These are phyloP conservation scores for Dalbergia cultrata DNA, from an alignment of 306 rosid species.

Conservation along the genomic window DNA sequence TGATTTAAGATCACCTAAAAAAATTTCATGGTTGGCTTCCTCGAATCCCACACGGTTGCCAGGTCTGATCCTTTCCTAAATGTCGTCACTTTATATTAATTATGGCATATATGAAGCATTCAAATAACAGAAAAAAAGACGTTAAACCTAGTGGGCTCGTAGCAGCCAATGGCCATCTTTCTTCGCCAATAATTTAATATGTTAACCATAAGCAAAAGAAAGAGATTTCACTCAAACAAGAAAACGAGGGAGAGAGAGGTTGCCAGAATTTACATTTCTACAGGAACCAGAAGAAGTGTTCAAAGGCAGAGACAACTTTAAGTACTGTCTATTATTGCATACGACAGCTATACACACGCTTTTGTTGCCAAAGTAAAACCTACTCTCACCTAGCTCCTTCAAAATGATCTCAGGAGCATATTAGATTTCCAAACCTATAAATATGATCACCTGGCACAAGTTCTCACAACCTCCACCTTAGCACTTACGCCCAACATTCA, in stretches of 20 bases:
- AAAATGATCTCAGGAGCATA: neutral
- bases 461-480: conserved; percentile 31
- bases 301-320: conserved; percentile 11
- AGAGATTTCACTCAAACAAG: neutral
- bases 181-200: neutral
- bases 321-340: no score
- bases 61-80: no score
- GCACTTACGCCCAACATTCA: neutral
- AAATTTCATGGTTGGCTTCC: no score
- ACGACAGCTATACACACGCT: conserved; percentile 43
- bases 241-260: neutral
- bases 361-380: conserved; percentile 45
- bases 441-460: neutral
- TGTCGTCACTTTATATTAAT: no score
- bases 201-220: no score
- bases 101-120: neutral
- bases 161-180: conserved; percentile 5
- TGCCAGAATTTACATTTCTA: neutral
- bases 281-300: conserved; percentile 12
- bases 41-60: no score
- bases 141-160: neutral
- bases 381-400: conserved; percentile 37
- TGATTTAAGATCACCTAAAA: no score
- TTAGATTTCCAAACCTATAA: conserved; percentile 13
- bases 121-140: neutral